These are phyloP conservation scores for Psidium guajava DNA, from an alignment of 345 rosid genomes.

Conservation along the genomic window DNA sequence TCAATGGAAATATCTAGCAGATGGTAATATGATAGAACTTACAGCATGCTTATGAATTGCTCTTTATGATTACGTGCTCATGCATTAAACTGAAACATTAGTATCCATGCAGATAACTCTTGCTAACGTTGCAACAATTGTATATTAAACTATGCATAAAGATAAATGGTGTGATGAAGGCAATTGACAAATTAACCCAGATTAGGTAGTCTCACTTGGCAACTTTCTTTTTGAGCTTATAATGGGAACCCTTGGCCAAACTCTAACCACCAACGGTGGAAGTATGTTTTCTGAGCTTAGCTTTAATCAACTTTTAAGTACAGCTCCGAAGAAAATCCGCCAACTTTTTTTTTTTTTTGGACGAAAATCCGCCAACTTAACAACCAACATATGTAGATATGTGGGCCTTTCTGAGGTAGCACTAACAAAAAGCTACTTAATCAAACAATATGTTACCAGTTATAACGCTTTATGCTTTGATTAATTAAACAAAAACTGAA, in stretches of 20 bases:
- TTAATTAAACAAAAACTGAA: background rate
- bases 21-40: background rate
- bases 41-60: background rate
- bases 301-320: constrained; percentile 4
- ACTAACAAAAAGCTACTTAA: background rate
- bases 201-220: background rate
- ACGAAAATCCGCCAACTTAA: background rate
- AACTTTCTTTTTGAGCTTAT: background rate
- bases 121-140: background rate
- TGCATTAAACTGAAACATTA: background rate
- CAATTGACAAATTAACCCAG: background rate
- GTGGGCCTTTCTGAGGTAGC: constrained; percentile 1
- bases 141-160: background rate
- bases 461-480: background rate
- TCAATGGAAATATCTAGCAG: background rate
- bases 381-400: constrained; percentile 5
- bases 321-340: background rate
- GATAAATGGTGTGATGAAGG: background rate
- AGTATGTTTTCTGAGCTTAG: background rate
- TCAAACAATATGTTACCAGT: background rate
- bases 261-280: background rate
- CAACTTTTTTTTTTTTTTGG: too few relatives aligned
- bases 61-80: background rate
- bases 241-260: background rate
- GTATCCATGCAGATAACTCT: background rate